Evolutionary conservation across 2,329 filamentous ascomycete genomes (phyloP).

Genomic region (Fusarium nanum): DNA sequence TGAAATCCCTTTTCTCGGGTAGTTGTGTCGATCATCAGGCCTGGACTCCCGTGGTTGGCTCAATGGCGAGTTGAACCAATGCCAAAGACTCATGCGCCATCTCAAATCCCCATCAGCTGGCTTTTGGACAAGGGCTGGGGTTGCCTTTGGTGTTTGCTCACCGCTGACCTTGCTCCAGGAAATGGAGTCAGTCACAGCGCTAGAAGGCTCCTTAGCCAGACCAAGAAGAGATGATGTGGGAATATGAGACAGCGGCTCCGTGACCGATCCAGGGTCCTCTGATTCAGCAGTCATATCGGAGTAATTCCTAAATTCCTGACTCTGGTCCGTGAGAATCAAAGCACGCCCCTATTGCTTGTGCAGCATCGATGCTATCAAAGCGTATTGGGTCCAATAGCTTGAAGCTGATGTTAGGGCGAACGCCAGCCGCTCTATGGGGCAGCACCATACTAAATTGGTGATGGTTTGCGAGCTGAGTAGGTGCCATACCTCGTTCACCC

Average conservation of each 20-base stretch:
- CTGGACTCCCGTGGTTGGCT: conserved; percentile 23
- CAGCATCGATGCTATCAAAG: conserved; percentile 7
- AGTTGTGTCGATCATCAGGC: conserved; percentile 37
- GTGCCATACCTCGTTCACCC: not conserved
- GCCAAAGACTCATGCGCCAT: conserved; percentile 26
- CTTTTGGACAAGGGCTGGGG: conserved; percentile 4
- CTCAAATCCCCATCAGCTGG: conserved; percentile 24
- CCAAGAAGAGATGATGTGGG: conserved; percentile 5
- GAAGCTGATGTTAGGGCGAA: conserved; percentile 19
- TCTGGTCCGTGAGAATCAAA: conserved; percentile 9
- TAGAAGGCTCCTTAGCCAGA: conserved; percentile 12
- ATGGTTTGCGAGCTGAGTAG: conserved; percentile 25
- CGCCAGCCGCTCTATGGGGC: conserved; percentile 24
- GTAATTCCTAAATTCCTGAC: conserved; percentile 1
- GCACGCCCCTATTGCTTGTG: conserved; percentile 30
- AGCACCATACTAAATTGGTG: conserved; percentile 18
- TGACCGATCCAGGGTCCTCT: conserved; percentile 27
- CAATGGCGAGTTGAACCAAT: conserved; percentile 14
- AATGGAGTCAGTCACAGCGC: conserved; percentile 17
- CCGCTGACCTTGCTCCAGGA: conserved; percentile 15
- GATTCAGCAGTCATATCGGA: conserved; percentile 14
- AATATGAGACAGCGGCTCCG: conserved; percentile 35
- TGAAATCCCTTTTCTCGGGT: conserved; percentile 28
- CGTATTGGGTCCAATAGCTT: conserved; percentile 1
- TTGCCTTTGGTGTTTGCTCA: conserved; percentile 4